Conservation (phyloP, 2,329 filamentous ascomycete genomes). For the Aspergillus hiratsukae region DNA sequence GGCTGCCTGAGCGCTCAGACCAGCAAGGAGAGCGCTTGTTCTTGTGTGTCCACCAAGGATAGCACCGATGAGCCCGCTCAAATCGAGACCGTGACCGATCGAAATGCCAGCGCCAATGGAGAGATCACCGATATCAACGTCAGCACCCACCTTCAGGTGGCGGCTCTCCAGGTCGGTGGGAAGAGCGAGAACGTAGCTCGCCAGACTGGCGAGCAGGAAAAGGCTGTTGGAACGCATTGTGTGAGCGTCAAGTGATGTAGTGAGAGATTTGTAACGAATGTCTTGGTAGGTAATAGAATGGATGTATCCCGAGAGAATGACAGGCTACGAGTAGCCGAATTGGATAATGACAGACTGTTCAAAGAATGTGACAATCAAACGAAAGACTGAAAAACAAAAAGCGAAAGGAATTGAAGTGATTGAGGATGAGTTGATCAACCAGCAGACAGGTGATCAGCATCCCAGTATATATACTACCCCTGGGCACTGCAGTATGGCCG, state of each 20-base stretch:
- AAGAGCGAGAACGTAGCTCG: conserved; percentile 27
- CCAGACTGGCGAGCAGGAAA: conserved; percentile 31
- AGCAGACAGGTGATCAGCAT: conserved; percentile 19
- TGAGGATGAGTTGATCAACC: conserved; percentile 18
- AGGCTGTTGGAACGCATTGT: conserved; percentile 24
- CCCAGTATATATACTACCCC: conserved; percentile 36
- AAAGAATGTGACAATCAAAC: conserved; percentile 18
- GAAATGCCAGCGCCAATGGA: conserved; percentile 8
- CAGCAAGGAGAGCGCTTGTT: conserved; percentile 21
- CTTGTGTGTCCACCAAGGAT: conserved; percentile 21
- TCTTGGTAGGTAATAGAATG: conserved; percentile 13
- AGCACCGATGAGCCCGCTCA: conserved; percentile 18
- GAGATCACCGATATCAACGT: conserved; percentile 4
- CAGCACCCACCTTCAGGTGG: conserved; percentile 15
- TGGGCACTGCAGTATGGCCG: conserved; percentile 15
- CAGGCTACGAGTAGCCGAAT: conserved; percentile 18
- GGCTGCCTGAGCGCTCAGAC: conserved; percentile 30
- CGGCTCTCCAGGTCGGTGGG: conserved; percentile 28
- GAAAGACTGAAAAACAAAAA: conserved; percentile 16
- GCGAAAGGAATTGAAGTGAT: conserved; percentile 19
- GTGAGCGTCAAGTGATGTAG: conserved; percentile 10
- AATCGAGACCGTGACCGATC: conserved; percentile 16
- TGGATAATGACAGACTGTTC: conserved; percentile 32
- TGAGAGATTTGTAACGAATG: conserved; percentile 7
- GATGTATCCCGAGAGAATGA: conserved; percentile 15